Evolutionary conservation across 768 basidiomycete species (phyloP), one percentile per base, ranked within the genome.

Genomic region (Serendipita sp.): DNA sequence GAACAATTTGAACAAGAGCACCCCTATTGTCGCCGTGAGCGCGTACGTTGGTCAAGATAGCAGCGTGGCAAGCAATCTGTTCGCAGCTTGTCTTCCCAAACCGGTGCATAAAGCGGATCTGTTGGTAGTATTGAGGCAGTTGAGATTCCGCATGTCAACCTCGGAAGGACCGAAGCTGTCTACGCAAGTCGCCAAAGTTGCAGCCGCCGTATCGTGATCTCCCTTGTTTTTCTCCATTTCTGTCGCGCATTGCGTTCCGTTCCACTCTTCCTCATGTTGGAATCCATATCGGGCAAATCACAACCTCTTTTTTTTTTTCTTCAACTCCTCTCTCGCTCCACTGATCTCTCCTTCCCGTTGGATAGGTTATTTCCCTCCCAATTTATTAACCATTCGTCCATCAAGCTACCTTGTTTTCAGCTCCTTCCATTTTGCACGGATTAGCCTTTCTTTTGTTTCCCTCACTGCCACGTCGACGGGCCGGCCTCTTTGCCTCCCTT

Each of bases 1-100:
- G 17, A 91, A 90, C 72, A 92, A 90, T 77, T 94, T 86, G 76
- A 98, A 98, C 69, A 84, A 87, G 60, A 85, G 81, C 67, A 94
- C 92, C 11, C 95, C 95, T 0, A 97, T 94, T 61, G 83, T 95
- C 64, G 88, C 90, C 61, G 84, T 95, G 60, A 94, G 89, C 70
- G 90, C 90, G 33, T 92, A 92, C 71, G 85, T 88, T 66, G 82
- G 83, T 9, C 76, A 76, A 17, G 88, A 90, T 64, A 76, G 79
- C 33, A 79, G 74, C 64, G 84, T 84, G 62, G 78, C 76, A 48
- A 82, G 79, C 72, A 82, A 82, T 64, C 73, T 90, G 56, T 92
- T 92, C 69, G 78, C 86, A 13, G 88, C 87, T 1, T 87, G 86
- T 42, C 78, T 97, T 44, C 77, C 88, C 48, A 97, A 97, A 75